Percentiles rank a stretch among this genome's conserved stretches.
phyloP scores from a whole-genome alignment of 1,139 yeast genomes.

The Taphrina confusa region DNA sequence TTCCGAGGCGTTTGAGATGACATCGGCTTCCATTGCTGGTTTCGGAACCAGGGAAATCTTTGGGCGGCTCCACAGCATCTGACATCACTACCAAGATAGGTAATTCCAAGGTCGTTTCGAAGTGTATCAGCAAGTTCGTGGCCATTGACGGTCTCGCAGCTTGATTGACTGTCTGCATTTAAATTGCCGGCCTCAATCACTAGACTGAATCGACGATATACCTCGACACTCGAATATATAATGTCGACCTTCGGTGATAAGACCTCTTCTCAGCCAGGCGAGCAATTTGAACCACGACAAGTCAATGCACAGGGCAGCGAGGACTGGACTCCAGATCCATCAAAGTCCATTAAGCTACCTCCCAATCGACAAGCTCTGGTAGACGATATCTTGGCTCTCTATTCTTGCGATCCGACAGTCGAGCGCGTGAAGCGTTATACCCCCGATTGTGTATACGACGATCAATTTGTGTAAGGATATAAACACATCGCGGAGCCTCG shows the following conservation, averaged over 20 bases:
- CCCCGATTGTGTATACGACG: conserved; percentile 19
- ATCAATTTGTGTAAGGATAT: conserved; percentile 6
- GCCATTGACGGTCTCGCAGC: no score
- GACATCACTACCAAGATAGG: no score
- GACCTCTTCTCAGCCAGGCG: conserved; percentile 12
- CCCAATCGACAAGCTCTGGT: conserved; percentile 10
- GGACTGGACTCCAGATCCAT: conserved; percentile 17
- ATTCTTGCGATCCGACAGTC: conserved; percentile 12
- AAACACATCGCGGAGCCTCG: not conserved
- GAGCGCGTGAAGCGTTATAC: conserved; percentile 10
- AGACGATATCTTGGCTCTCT: conserved; percentile 11
- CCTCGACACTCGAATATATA: no score
- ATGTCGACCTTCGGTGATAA: conserved; percentile 1
- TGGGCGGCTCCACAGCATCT: no score
- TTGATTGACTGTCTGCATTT: no score
- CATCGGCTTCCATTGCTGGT: no score
- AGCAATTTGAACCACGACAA: conserved; percentile 7
- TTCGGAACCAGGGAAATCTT: no score
- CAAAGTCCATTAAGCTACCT: conserved; percentile 4
- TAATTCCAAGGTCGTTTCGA: no score
- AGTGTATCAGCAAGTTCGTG: no score
- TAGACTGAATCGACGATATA: no score
- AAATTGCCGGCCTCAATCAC: no score
- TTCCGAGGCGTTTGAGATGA: no score
- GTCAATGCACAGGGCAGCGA: conserved; percentile 17